Base-by-base conservation (phyloP, 306 rosid species). In the Prinsepia uniflora region DNA sequence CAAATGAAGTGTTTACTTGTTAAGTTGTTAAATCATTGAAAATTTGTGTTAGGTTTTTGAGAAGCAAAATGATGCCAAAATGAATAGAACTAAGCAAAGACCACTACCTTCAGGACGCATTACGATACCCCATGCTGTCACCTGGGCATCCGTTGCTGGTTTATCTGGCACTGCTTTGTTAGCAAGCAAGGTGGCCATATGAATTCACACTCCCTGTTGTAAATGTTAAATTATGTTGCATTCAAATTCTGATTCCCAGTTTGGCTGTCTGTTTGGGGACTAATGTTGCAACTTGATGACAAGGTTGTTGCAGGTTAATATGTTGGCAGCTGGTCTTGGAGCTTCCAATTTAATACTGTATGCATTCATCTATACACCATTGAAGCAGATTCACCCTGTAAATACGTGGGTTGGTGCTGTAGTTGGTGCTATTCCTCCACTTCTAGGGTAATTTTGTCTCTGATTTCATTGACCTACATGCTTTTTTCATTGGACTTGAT, bases 371-470 rank as follows among this genome's bases (percentile, higher is more conserved):
- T 94, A 94, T 71, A 94, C 98, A 50, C 98, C 97, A 3, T 75
- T 94, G 76, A 94, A 94, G 86, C 98, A 88, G 84, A 90, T 94
- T 79, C 98, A 94, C 83, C 97, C 94, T 8, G 83, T 94, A 55
- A 94, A 94, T 82, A 88, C 97, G 46, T 94, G 98, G 98, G 96
- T 94, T 71, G 98, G 98, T 46, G 98, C 98, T 65, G 78, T 94
- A 60, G 98, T 94, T 30, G 98, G 98, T 62, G 98, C 98, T 58
- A 89, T 94, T 75, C 97, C 98, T 20, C 98, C 98, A 73, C 98
- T 94, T 80, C 81, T 94, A 71, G 98, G 98, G 98, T 90, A 90
- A 74, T 46, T 60, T 74, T 4, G 70, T 34, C 52, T 14, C 24
- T 8, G 8, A 24, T 75, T 61, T 61, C 7, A 59, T 64, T 71